A percentile compares a stretch with the other conserved stretches of the same genome.
These are phyloP conservation scores for Botrytis porri DNA, from an alignment of 2,329 filamentous ascomycete species.

Conservation along the genomic window DNA sequence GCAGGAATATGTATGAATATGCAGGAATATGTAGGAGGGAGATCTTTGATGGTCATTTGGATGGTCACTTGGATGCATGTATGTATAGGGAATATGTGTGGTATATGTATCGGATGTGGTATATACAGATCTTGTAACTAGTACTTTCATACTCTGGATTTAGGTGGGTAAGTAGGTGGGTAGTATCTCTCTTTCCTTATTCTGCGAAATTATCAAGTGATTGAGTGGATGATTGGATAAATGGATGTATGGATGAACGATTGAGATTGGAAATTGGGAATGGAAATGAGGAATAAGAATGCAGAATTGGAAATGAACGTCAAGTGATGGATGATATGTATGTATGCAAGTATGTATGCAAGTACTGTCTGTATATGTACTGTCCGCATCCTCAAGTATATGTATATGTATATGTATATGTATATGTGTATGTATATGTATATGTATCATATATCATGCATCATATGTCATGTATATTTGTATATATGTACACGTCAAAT, in stretches of 20 bases:
- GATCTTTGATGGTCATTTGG: constrained; percentile 6
- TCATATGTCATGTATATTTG: too few relatives aligned
- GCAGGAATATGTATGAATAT: background rate
- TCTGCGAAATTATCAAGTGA: background rate
- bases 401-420: too few relatives aligned
- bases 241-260: background rate
- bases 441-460: too few relatives aligned
- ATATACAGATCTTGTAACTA: background rate
- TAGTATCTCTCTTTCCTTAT: background rate
- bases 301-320: too few relatives aligned
- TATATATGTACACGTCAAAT: too few relatives aligned
- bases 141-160: background rate
- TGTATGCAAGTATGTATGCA: background rate
- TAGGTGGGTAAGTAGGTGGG: background rate
- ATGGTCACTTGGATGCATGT: too few relatives aligned
- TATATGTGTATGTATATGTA: too few relatives aligned
- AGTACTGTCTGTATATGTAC: background rate
- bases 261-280: too few relatives aligned
- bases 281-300: too few relatives aligned
- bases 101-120: background rate
- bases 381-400: background rate
- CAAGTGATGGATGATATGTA: background rate
- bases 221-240: background rate
- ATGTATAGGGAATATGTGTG: too few relatives aligned
- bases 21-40: background rate